Evolutionary conservation across 768 basidiomycete genomes (phyloP).

Genomic region (Tephrocybe sp.): DNA sequence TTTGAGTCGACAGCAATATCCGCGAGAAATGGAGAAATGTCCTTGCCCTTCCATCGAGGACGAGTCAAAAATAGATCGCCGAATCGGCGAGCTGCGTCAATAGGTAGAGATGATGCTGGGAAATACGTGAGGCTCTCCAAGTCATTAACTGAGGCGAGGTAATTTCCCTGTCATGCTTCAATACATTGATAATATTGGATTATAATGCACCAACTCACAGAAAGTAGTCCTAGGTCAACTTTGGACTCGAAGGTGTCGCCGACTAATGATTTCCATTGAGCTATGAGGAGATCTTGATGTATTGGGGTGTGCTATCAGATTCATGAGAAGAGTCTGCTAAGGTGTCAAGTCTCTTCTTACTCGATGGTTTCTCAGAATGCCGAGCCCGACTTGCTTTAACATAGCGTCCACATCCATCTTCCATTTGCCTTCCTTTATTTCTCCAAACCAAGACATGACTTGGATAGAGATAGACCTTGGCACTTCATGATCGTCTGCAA

Average conservation of each 20-base stretch:
- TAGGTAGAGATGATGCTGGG: conserved; percentile 70
- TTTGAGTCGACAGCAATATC: conserved; percentile 85
- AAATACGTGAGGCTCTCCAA: conserved; percentile 63
- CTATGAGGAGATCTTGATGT: conserved; percentile 52
- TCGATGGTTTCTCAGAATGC: conserved; percentile 63
- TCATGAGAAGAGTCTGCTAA: background rate
- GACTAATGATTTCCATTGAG: conserved; percentile 69
- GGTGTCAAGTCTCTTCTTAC: conserved; percentile 31
- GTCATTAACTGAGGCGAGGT: conserved; percentile 47
- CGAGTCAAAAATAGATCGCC: conserved; percentile 84
- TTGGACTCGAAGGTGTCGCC: conserved; percentile 73
- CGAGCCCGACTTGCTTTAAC: conserved; percentile 76
- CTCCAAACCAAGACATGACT: conserved; percentile 84
- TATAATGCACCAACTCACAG: conserved; percentile 42
- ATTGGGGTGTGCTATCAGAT: conserved; percentile 59
- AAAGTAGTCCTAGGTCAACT: conserved; percentile 67
- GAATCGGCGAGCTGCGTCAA: conserved; percentile 81
- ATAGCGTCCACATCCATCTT: conserved; percentile 59
- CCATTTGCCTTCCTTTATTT: conserved; percentile 57
- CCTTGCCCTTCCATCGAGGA: conserved; percentile 72
- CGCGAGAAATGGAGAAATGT: conserved; percentile 78
- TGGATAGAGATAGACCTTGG: conserved; percentile 59
- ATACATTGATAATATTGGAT: background rate
- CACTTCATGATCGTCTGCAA: conserved; percentile 77
- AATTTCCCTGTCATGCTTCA: conserved; percentile 62